Evolutionary conservation across 2,329 filamentous ascomycete species (phyloP), one percentile per base, ranked within the genome.

Genomic region (Botrytis paeoniae): DNA sequence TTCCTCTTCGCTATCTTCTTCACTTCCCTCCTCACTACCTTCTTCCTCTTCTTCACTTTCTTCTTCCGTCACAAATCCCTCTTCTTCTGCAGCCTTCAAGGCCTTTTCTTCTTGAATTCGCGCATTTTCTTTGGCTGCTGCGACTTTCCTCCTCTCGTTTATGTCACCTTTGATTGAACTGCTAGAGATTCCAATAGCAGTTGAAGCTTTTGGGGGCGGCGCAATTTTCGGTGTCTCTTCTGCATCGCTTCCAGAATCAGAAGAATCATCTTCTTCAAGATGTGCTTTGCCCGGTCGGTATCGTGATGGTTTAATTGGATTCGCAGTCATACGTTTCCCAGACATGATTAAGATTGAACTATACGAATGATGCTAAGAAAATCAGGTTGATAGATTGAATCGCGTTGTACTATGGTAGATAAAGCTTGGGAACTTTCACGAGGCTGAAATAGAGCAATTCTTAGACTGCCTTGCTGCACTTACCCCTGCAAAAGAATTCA

Each of bases 301-400:
- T 73, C 96, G 92, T 77, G 91, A 89, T 37, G 94, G 93, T 81
- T 90, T 91, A 73, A 91, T 84, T 5, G 93, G 94, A 80, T 98
- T 97, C 75, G 95, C 94, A 75, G 95, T 98, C 93, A 98, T 97
- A 80, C 93, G 92, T 82, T 93, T 94, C 20, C 91, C 89, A 75
- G 92, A 91, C 87, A 89, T 87, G 62, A 75, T 79, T 72, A 35
- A 32, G 54, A 39, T 72, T 60, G 59, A 37, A 57, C n/a, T 41
- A 29, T 69, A 43, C 41, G n/a, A n/a, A 57, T 48, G 25, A 22
- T 48, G 8, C 35, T 8, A 22, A 22, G 14, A 14, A 37, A 20
- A 29, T 25, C 37, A 16, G 48, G 35, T 43, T 43, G 29, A 45
- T 64, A 41, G 12, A 62, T 62, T 5, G 45, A 69, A 41, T 51